Evolutionary conservation across 306 rosid species (phyloP).

Genomic region (Hylodesmum podocarpum): DNA sequence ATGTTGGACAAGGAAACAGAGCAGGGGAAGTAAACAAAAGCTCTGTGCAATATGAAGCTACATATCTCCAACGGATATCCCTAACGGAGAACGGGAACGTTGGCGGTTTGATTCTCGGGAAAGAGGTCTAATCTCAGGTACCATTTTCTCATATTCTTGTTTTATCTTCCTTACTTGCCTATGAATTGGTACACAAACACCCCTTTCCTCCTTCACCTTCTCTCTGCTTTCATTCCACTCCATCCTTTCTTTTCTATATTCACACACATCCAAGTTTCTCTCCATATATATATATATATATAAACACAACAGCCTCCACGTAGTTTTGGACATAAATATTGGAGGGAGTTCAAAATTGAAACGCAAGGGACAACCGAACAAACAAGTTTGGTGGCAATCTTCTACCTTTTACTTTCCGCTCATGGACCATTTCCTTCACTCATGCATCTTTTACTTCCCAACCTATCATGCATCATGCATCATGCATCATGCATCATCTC

Average conservation of each 20-base stretch:
- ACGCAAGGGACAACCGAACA: constrained; percentile 29
- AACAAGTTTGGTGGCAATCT: constrained; percentile 42
- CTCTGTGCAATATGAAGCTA: neutral
- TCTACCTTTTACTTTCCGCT: neutral
- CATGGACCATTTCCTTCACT: constrained; percentile 34
- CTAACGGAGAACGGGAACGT: constrained; percentile 61
- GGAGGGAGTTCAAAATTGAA: constrained; percentile 29
- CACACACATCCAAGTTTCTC: too few species aligned
- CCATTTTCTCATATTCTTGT: constrained; percentile 53
- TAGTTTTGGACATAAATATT: neutral
- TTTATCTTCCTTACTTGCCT: constrained; percentile 69
- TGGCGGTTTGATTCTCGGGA: constrained; percentile 46
- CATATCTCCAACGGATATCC: constrained; percentile 45
- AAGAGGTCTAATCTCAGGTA: constrained; percentile 43
- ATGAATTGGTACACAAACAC: constrained; percentile 38
- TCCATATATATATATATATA: too few species aligned
- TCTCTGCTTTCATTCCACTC: neutral
- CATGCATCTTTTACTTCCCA: too few species aligned
- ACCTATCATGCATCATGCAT: too few species aligned
- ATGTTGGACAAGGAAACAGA: neutral
- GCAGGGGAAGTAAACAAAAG: constrained; percentile 3
- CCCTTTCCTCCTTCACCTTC: neutral
- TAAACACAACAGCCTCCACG: too few species aligned
- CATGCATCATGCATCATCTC: neutral
- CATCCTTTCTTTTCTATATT: constrained; percentile 14